A percentile compares a stretch with the other conserved stretches of the same genome.
Conservation (phyloP, 495 filamentous ascomycete species). For the Barbatosphaeria neglecta region DNA sequence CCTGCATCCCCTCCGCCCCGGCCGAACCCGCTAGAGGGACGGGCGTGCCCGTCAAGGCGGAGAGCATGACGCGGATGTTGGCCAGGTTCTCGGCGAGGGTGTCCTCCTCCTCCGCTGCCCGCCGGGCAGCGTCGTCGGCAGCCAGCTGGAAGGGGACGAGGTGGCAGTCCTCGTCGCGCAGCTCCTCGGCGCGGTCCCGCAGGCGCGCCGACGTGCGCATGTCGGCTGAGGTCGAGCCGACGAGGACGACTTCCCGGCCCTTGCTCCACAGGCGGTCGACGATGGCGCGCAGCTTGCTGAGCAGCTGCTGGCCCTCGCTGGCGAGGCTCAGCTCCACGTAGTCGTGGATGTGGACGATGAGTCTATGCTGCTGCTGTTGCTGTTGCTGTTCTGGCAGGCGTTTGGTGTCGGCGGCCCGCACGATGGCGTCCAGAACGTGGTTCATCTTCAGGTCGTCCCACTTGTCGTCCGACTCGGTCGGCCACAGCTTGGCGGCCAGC, state of each 20-base stretch:
- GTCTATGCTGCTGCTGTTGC: conserved; percentile 7
- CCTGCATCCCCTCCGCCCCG: conserved; percentile 6
- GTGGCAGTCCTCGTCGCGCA: conserved; percentile 17
- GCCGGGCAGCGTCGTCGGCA: neutral
- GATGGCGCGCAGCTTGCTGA: conserved; percentile 55
- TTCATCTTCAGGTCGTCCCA: conserved; percentile 34
- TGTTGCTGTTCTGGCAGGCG: neutral
- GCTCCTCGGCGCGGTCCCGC: conserved; percentile 17
- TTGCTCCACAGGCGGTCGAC: conserved; percentile 55
- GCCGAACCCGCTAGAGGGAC: conserved; percentile 6
- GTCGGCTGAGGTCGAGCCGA: conserved; percentile 50
- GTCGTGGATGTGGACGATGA: conserved; percentile 71
- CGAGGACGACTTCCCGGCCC: conserved; percentile 60
- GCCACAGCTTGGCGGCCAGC: neutral
- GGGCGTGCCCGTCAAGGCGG: conserved; percentile 10
- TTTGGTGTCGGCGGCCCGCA: conserved; percentile 17
- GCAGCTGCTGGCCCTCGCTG: conserved; percentile 46
- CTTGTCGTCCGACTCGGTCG: conserved; percentile 6
- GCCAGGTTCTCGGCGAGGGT: conserved; percentile 24
- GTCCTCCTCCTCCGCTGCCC: conserved; percentile 12
- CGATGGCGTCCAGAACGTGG: conserved; percentile 25
- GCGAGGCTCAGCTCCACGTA: conserved; percentile 61
- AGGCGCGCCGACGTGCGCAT: conserved; percentile 15
- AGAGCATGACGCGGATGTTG: conserved; percentile 29
- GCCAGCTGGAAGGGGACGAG: conserved; percentile 17